Percentiles rank a stretch among this genome's conserved stretches.
phyloP scores from a whole-genome alignment of 2,329 filamentous ascomycete species.

The Ascochyta koolunga region DNA sequence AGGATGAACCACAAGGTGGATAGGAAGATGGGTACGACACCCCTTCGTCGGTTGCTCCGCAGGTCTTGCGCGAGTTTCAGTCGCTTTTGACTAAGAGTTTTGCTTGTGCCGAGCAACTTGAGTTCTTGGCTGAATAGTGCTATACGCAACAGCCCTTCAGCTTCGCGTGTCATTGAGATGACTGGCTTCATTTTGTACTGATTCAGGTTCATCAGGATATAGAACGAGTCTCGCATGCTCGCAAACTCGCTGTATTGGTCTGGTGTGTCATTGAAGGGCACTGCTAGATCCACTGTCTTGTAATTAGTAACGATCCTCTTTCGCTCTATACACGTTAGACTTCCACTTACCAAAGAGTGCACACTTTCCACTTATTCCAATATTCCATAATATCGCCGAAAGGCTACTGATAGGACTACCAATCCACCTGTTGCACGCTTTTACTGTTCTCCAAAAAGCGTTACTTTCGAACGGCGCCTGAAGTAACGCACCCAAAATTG shows the following conservation, averaged over 20 bases:
- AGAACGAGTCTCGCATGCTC: slow-evolving; percentile 50
- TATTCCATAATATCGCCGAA: slow-evolving; percentile 44
- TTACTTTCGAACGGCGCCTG: slow-evolving; percentile 50
- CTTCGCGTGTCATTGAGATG: slow-evolving; percentile 30
- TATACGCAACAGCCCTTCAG: slow-evolving; percentile 47
- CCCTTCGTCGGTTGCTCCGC: slow-evolving; percentile 47
- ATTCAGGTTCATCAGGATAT: slow-evolving; percentile 51
- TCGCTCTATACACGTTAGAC: background rate
- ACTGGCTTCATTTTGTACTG: slow-evolving; percentile 48
- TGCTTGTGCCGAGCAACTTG: slow-evolving; percentile 24
- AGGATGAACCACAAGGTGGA: slow-evolving; percentile 51
- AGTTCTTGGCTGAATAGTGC: slow-evolving; percentile 48
- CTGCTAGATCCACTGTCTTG: slow-evolving; percentile 37
- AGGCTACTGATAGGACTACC: slow-evolving; percentile 43
- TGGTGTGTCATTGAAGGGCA: slow-evolving; percentile 30
- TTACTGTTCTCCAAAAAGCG: slow-evolving; percentile 40
- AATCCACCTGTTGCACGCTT: slow-evolving; percentile 41
- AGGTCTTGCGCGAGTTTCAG: slow-evolving; percentile 45
- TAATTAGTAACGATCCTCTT: slow-evolving; percentile 19
- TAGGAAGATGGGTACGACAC: slow-evolving; percentile 46
- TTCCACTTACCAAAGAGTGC: slow-evolving; percentile 22
- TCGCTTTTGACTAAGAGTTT: slow-evolving; percentile 34
- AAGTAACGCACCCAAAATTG: slow-evolving; percentile 42
- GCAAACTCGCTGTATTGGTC: slow-evolving; percentile 35
- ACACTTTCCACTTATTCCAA: slow-evolving; percentile 43